Evolutionary conservation across 768 basidiomycete species (phyloP).

Genomic region (Royoungia palumana): DNA sequence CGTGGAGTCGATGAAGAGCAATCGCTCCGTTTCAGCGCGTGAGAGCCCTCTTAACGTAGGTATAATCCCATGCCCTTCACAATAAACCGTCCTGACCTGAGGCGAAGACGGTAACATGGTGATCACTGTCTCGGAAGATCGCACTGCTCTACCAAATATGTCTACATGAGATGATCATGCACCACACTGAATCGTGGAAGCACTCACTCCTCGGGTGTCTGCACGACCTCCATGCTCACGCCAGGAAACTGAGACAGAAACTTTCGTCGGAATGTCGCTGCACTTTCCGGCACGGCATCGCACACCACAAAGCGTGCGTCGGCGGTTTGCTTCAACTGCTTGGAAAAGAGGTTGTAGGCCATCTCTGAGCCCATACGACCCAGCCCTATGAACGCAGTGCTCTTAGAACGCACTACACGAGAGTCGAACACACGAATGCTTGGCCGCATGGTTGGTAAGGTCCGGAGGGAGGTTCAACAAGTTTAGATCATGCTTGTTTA

Average conservation of each 20-base stretch:
- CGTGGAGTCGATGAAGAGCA: constrained; percentile 85
- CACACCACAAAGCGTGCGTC: constrained; percentile 71
- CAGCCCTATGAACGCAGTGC: constrained; percentile 79
- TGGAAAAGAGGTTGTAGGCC: constrained; percentile 81
- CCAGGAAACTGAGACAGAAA: constrained; percentile 58
- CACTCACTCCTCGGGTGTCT: constrained; percentile 72
- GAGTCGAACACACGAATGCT: constrained; percentile 41
- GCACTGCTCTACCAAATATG: constrained; percentile 49
- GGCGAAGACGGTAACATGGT: constrained; percentile 94
- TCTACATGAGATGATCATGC: constrained; percentile 9
- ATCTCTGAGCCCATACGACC: constrained; percentile 89
- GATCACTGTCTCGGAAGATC: constrained; percentile 62
- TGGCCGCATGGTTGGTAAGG: constrained; percentile 43
- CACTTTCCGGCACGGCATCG: constrained; percentile 63
- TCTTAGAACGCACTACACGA: constrained; percentile 40
- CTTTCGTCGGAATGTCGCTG: constrained; percentile 51
- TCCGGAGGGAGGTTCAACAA: not conserved
- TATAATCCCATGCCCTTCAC: constrained; percentile 57
- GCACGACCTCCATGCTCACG: constrained; percentile 54
- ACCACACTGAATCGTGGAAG: not conserved
- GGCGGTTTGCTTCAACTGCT: constrained; percentile 51
- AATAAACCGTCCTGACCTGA: constrained; percentile 77
- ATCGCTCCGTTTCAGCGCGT: constrained; percentile 36
- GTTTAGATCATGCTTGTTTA: too few species aligned
- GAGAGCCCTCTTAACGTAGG: constrained; percentile 53